Percentiles rank a stretch among this genome's conserved stretches.
These are phyloP conservation scores for Dipsacomyces acuminosporus DNA, from an alignment of 371 early-diverging fungal species.

Conservation along the genomic window DNA sequence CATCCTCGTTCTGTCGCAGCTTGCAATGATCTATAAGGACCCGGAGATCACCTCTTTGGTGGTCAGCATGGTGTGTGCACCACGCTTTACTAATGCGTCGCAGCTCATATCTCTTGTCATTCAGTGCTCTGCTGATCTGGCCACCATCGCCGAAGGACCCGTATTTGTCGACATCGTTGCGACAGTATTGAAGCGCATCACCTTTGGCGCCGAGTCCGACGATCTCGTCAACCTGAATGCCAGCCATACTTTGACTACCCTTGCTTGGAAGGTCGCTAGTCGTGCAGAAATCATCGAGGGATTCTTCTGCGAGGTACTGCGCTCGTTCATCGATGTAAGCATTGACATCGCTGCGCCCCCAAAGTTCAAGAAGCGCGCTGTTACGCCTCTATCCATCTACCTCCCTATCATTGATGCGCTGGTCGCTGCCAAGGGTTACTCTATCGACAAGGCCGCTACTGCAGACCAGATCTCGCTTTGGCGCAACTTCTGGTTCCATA, in stretches of 20 bases:
- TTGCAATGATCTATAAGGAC: constrained; percentile 16
- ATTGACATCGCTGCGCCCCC: constrained; percentile 52
- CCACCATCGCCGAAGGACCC: constrained; percentile 15
- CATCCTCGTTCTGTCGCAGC: constrained; percentile 21
- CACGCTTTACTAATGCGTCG: constrained; percentile 16
- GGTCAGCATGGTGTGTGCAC: constrained; percentile 39
- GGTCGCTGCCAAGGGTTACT: constrained; percentile 57
- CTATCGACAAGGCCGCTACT: constrained; percentile 56
- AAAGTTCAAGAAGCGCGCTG: constrained; percentile 50
- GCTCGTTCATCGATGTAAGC: constrained; percentile 68
- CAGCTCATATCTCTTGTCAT: constrained; percentile 14
- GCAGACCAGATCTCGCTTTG: constrained; percentile 66
- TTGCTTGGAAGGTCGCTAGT: constrained; percentile 53
- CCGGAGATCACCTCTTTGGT: constrained; percentile 23
- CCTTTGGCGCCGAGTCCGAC: constrained; percentile 13
- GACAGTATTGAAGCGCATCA: constrained; percentile 25
- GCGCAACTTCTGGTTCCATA: constrained; percentile 88
- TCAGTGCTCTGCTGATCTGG: constrained; percentile 24
- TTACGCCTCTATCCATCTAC: constrained; percentile 59
- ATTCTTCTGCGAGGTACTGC: constrained; percentile 56
- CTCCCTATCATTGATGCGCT: constrained; percentile 64
- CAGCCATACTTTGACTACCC: constrained; percentile 13
- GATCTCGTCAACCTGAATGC: constrained; percentile 36
- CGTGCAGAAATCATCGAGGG: constrained; percentile 56
- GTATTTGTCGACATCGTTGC: constrained; percentile 31